Evolutionary conservation across 192 early-diverging fungal genomes (phyloP).

Genomic region (Podila epigama): DNA sequence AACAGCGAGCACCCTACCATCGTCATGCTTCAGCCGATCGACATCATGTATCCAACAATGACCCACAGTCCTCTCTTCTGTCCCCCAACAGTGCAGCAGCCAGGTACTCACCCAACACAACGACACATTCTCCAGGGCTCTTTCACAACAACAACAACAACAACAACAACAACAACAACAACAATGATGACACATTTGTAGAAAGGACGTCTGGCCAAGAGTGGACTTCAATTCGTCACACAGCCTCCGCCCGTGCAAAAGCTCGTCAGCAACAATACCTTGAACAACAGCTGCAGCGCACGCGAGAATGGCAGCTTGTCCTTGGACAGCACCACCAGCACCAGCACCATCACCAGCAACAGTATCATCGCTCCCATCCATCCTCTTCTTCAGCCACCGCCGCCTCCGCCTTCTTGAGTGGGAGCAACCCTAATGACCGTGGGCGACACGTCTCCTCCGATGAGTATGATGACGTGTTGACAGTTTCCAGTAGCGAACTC

Average conservation of each 20-base stretch:
- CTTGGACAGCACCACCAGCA: conserved; percentile 24
- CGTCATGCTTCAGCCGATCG: conserved; percentile 4
- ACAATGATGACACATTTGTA: conserved; percentile 16
- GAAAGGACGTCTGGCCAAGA: conserved; percentile 32
- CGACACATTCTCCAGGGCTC: neutral
- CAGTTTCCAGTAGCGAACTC: conserved; percentile 3
- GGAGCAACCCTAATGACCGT: neutral
- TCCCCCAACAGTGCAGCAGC: neutral
- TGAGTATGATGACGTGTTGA: conserved; percentile 25
- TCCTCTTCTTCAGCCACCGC: too few relatives aligned
- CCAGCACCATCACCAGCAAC: conserved; percentile 1
- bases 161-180: neutral
- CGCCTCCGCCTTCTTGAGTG: too few relatives aligned
- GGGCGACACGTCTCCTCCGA: conserved; percentile 8
- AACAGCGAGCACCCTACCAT: conserved; percentile 38
- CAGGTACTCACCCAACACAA: neutral
- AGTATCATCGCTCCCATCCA: neutral
- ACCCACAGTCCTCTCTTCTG: neutral
- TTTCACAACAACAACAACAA: conserved; percentile 1
- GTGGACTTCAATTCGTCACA: conserved; percentile 40
- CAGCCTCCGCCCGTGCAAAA: conserved; percentile 19
- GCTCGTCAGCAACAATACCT: conserved; percentile 37
- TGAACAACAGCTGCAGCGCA: conserved; percentile 38
- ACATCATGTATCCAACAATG: conserved; percentile 10
- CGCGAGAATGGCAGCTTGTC: conserved; percentile 41